These are phyloP conservation scores for Xeromyces bisporus DNA, from an alignment of 495 filamentous ascomycete species.

Conservation along the genomic window DNA sequence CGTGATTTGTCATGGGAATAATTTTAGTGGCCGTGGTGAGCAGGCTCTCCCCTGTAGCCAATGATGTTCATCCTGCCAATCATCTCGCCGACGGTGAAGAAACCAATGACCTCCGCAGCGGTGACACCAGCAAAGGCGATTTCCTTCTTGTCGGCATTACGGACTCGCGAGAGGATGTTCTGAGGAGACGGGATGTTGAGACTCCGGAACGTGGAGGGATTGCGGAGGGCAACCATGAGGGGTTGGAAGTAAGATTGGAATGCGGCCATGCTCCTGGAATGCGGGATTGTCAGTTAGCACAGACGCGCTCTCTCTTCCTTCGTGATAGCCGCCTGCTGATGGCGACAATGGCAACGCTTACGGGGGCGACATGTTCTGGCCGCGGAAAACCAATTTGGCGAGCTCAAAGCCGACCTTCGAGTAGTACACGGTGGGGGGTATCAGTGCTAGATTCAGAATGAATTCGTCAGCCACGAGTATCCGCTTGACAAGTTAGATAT, in stretches of 20 bases:
- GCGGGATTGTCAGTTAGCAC: constrained; percentile 6
- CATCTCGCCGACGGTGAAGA: constrained; percentile 97
- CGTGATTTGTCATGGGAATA: constrained; percentile 13
- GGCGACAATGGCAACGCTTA: constrained; percentile 33
- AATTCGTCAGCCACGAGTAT: constrained; percentile 13
- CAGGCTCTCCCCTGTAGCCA: constrained; percentile 64
- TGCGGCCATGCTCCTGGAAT: constrained; percentile 48
- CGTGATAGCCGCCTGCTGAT: neutral
- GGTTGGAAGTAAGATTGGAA: constrained; percentile 81
- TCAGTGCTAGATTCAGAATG: constrained; percentile 43
- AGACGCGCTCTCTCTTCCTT: neutral
- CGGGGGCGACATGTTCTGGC: constrained; percentile 88
- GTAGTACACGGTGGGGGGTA: constrained; percentile 82
- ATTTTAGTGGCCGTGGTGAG: constrained; percentile 45
- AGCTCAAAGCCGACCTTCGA: constrained; percentile 75
- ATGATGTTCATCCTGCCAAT: constrained; percentile 85
- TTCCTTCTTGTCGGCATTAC: constrained; percentile 53
- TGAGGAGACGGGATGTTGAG: constrained; percentile 26
- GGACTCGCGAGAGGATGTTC: constrained; percentile 41
- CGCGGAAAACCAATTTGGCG: constrained; percentile 67
- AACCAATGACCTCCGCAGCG: constrained; percentile 73
- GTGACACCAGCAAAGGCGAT: constrained; percentile 56
- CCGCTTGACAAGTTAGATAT: constrained; percentile 1
- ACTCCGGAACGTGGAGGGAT: constrained; percentile 39
- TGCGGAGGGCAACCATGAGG: constrained; percentile 45